Conservation (phyloP, 208 protist species). For the Acanthamoeba healyi region DNA sequence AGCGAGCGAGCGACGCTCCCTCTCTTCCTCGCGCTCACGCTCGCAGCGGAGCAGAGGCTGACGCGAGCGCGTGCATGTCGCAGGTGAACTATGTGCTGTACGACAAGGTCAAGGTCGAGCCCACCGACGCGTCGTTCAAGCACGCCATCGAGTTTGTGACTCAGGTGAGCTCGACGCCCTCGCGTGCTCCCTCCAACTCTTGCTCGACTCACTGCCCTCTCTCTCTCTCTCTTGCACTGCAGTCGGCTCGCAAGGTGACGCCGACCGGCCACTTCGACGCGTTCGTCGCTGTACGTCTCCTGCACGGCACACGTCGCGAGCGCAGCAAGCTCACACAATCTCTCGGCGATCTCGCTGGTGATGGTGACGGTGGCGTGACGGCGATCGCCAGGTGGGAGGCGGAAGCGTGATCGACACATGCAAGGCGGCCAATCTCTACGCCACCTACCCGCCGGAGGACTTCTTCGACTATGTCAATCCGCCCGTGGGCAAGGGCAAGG, state of each 20-base stretch:
- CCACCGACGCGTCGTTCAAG: constrained; percentile 81
- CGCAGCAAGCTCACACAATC: neutral
- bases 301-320: too few species aligned
- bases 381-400: constrained; percentile 47
- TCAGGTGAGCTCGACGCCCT: neutral
- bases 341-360: too few species aligned
- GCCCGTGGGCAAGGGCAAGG: constrained; percentile 82
- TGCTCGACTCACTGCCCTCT: neutral
- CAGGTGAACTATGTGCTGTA: constrained; percentile 73
- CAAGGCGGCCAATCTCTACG: constrained; percentile 86
- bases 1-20: neutral
- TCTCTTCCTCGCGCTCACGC: neutral
- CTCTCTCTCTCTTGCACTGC: neutral
- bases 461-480: constrained; percentile 87
- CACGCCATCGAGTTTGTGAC: constrained; percentile 80
- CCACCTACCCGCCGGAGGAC: constrained; percentile 81
- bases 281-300: constrained; percentile 82
- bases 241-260: constrained; percentile 7
- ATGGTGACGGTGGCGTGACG: too few species aligned
- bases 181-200: neutral
- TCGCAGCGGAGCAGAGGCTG: too few species aligned
- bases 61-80: neutral
- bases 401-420: constrained; percentile 81
- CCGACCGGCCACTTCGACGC: constrained; percentile 75
- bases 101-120: constrained; percentile 77